A percentile compares a stretch with the other conserved stretches of the same genome.
Evolutionary conservation across 1,284 basidiomycete species (phyloP).

Genomic region (Thecaphora frezii): DNA sequence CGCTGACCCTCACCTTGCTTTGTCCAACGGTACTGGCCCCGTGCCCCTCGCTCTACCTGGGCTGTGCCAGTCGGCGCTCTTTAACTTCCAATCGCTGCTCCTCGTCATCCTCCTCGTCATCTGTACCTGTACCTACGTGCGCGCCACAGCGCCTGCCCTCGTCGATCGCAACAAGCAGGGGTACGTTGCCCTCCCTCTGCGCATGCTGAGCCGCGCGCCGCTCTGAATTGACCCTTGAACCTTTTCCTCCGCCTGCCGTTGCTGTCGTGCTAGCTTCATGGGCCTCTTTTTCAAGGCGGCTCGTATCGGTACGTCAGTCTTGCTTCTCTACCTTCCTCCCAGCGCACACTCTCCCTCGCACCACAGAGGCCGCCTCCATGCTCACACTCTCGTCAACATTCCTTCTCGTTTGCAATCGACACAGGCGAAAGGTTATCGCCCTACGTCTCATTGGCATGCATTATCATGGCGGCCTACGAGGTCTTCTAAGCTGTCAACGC

Average conservation of each 20-base stretch:
- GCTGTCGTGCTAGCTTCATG: slow-evolving; percentile 27
- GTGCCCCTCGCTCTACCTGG: too few species aligned
- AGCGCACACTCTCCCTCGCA: too few species aligned
- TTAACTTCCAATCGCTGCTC: slow-evolving; percentile 94
- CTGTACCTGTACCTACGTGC: slow-evolving; percentile 95
- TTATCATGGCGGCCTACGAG: slow-evolving; percentile 55
- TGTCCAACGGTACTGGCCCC: too few species aligned
- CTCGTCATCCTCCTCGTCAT: slow-evolving; percentile 89
- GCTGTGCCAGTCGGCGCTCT: slow-evolving; percentile 83
- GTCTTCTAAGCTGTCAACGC: too few species aligned
- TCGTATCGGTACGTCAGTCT: slow-evolving; percentile 46
- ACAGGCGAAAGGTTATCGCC: slow-evolving; percentile 56
- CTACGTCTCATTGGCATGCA: slow-evolving; percentile 55
- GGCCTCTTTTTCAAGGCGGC: slow-evolving; percentile 56
- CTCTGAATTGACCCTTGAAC: not conserved
- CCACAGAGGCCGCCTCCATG: not conserved
- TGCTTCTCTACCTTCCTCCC: not conserved
- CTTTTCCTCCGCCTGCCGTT: not conserved
- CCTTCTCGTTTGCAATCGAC: not conserved
- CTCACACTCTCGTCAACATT: too few species aligned
- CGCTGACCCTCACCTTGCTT: too few species aligned
- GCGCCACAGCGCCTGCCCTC: slow-evolving; percentile 82
- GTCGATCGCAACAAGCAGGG: slow-evolving; percentile 93
- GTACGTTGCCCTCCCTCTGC: slow-evolving; percentile 56
- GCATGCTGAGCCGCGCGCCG: not conserved